Percentiles rank a stretch among this genome's conserved stretches.
These are phyloP conservation scores for Priceomyces castillae DNA, from an alignment of 805 yeast species.

Conservation along the genomic window DNA sequence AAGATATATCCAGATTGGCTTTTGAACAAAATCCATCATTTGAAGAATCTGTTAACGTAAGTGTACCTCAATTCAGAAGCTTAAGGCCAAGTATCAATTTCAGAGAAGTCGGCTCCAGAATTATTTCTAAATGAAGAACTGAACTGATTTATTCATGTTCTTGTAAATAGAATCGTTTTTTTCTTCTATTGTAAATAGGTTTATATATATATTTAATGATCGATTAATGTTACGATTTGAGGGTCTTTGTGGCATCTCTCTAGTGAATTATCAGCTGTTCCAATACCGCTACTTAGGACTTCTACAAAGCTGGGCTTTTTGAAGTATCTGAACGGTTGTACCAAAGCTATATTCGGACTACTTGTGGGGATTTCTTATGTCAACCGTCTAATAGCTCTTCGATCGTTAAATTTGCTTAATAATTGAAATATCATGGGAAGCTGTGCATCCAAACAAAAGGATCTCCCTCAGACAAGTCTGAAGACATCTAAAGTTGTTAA, in stretches of 20 bases:
- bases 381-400: no score
- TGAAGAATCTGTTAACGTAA: conserved; percentile 16
- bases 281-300: no score
- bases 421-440: conserved; percentile 2
- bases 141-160: not conserved
- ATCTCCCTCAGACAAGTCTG: not conserved
- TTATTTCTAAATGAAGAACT: conserved; percentile 9
- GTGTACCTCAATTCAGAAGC: conserved; percentile 21
- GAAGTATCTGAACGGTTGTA: no score
- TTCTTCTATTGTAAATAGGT: not conserved
- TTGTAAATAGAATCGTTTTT: not conserved
- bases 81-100: conserved; percentile 31
- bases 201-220: not conserved
- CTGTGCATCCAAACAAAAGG: conserved; percentile 4
- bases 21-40: conserved; percentile 17
- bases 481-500: not conserved
- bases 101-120: conserved; percentile 16
- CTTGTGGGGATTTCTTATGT: no score
- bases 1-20: conserved; percentile 21
- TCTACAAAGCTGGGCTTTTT: no score
- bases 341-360: no score
- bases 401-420: no score
- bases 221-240: not conserved
- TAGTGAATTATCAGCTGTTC: no score
- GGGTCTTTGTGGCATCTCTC: conserved; percentile 3